These are phyloP conservation scores for Turritis glabra DNA, from an alignment of 345 rosid species.

Conservation along the genomic window DNA sequence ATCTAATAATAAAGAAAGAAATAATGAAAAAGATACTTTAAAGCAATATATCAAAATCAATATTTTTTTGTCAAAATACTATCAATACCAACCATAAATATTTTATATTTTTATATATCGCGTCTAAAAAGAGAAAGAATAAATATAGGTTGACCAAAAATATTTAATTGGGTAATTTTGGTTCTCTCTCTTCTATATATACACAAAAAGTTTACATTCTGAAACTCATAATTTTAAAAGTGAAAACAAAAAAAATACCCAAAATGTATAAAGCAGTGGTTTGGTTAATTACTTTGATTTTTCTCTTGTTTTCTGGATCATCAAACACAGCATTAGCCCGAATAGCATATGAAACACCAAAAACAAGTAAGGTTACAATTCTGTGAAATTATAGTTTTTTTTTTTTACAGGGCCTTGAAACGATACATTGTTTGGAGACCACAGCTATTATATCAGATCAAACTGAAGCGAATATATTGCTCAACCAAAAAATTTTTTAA, in stretches of 20 bases:
- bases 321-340: not conserved
- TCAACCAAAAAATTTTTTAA: too few species aligned
- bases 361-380: not conserved
- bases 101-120: not conserved
- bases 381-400: not conserved
- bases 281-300: constrained; percentile 1
- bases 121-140: not conserved
- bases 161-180: not conserved
- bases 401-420: not conserved
- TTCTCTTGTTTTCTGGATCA: not conserved
- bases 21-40: not conserved
- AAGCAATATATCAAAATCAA: not conserved
- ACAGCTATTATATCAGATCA: not conserved
- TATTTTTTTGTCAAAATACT: not conserved
- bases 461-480: not conserved
- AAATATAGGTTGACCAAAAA: not conserved
- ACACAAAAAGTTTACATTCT: not conserved
- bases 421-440: not conserved
- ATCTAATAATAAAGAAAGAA: not conserved
- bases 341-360: not conserved
- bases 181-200: not conserved
- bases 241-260: not conserved
- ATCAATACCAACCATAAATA: not conserved
- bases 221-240: not conserved
- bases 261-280: constrained; percentile 4